Evolutionary conservation across 805 yeast genomes (phyloP), one percentile per base, ranked within the genome.

Genomic region (Metschnikowia henanensis): DNA sequence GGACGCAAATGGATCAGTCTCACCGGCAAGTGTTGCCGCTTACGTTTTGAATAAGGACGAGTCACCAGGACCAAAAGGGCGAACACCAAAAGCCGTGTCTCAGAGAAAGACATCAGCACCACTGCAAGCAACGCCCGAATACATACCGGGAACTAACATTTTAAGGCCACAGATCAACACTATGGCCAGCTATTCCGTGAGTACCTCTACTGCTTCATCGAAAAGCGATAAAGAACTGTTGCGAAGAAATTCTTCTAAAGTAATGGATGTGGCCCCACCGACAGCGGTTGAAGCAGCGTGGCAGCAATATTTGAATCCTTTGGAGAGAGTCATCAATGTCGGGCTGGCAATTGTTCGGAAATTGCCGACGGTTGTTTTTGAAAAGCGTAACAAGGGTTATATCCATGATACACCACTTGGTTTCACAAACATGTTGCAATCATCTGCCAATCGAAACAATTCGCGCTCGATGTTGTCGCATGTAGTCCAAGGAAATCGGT

Each of bases 401-500:
- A 56, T 84, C 18, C 79, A 76, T 34, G 85, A 81, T 48, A 70
- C 84, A 1, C 86, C 87, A 0, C 60, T 81, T 30, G 81, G 79
- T 3, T 52, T 59, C 43, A 53, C 50, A 9, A 62, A 56, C 36
- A 55, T 57, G 39, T 38, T 61, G 25, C 63, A 59, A 43, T 47
- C 57, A 3, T 43, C 51, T 2, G 38, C 44, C 17, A 47, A 45
- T 10, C 45, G 57, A 12, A 52, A 55, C 30, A 45, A 55, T 17
- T 42, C 50, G 5, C 55, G 58, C 9, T 48, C 64, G 1, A 65
- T 71, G 45, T 49, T 71, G 30, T 51, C 72, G 3, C 72, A 70
- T 47, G 72, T 68, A 22, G 75, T 64, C 3, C 67, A 64, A 45
- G 72, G 73, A 1, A 53, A 36, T 23, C 44, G 50, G 21, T 29